Base-by-base conservation (phyloP, 108 stramenopile genomes). In the Fistulifera solaris region DNA sequence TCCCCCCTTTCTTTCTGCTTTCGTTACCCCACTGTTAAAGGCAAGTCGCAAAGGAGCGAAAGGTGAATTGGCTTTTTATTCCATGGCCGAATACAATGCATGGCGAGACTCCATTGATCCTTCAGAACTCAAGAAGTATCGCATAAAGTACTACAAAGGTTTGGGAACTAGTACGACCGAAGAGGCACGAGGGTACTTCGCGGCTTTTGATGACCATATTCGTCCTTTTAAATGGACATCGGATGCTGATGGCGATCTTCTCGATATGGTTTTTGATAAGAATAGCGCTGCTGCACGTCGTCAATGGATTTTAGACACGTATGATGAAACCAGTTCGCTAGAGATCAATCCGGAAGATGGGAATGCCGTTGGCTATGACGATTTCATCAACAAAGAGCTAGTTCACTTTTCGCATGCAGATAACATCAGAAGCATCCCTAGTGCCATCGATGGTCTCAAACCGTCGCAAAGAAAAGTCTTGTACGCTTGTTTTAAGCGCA, bases 81-180 rank as follows among this genome's bases (percentile, higher is more conserved):
- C 89, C 7, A 75, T 80, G 81, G 63, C 74, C 1, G 92, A 90
- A 51, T 96, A 84, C 60, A 58, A 86, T 53, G 50, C 58, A 18
- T 96, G 95, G 95, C 72, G 78, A 24, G 65, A 72, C 17, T 56
- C 64, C 12, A 31, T 83, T 22, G 57, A 59, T 13, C 38, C 52
- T 16, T 4, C 39, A 1, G 81, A 79, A 47, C 51, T 79, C 27
- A 72, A 70, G 39, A 62, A 70, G 11, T 93, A 73, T 72, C 76
- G 64, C 38, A 63, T 94, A 52, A 96, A 96, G 68, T 96, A 93
- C 65, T 96, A 94, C 77, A 96, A 96, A 71, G 95, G 95, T 65
- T 65, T 96, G 41, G 95, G 95, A 25, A 96, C 95, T 0, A 80
- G 76, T 54, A 96, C 95, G 8, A 66, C 85, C 18, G 68, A 70